Evolutionary conservation across 2,329 filamentous ascomycete genomes (phyloP).

Genomic region (Xylariaceae sp.): DNA sequence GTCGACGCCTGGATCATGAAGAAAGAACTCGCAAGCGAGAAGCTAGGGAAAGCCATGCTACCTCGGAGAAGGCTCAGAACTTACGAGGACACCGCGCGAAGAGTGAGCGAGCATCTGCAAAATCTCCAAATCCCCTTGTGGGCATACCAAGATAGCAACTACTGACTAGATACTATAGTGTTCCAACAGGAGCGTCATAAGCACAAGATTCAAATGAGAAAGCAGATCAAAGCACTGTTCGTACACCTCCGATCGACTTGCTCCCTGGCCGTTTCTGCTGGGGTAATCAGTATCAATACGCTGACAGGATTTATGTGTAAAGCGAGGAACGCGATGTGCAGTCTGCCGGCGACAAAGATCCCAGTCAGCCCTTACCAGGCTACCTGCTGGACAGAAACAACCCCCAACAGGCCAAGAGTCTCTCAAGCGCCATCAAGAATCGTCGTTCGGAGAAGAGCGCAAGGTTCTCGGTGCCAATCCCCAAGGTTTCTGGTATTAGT

Average conservation of each 20-base stretch:
- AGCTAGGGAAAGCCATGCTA: conserved; percentile 88
- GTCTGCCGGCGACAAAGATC: conserved; percentile 77
- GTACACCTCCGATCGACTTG: not conserved
- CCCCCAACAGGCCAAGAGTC: conserved; percentile 67
- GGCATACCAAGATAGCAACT: not conserved
- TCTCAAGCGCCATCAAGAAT: conserved; percentile 90
- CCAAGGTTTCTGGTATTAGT: conserved; percentile 90
- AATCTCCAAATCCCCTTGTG: conserved; percentile 56
- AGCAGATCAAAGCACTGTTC: conserved; percentile 83
- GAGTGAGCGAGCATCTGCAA: conserved; percentile 52
- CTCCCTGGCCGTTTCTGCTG: not conserved
- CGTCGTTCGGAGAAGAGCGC: conserved; percentile 94
- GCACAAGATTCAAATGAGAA: conserved; percentile 98
- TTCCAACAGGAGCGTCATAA: conserved; percentile 80
- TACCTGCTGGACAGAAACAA: conserved; percentile 89
- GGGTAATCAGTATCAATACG: not conserved
- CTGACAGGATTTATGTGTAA: conserved; percentile 11
- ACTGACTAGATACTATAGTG: conserved; percentile 14
- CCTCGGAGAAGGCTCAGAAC: conserved; percentile 89
- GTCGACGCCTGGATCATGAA: conserved; percentile 58
- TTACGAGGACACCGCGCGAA: conserved; percentile 91
- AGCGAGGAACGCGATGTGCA: conserved; percentile 92
- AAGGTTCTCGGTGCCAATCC: conserved; percentile 88
- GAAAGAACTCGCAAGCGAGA: conserved; percentile 86
- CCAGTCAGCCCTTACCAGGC: conserved; percentile 81